These are phyloP conservation scores for Cystoderma amianthinum DNA, from an alignment of 768 basidiomycete genomes.

Conservation along the genomic window DNA sequence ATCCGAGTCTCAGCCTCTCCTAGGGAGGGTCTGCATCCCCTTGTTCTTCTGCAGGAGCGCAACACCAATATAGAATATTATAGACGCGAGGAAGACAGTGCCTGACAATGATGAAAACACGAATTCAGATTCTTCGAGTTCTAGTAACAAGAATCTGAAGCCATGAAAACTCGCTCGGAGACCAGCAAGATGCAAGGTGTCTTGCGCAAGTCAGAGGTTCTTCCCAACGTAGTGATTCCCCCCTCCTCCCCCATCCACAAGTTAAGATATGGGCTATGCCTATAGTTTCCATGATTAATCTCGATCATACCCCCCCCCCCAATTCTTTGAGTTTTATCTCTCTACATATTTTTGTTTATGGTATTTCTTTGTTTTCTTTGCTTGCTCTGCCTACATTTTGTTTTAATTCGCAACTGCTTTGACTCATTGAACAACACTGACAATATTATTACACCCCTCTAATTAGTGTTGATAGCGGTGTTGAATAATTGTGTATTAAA, in stretches of 20 bases:
- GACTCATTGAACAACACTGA: no score
- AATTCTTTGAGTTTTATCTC: no score
- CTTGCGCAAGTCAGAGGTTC: constrained; percentile 45
- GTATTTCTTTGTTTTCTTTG: constrained; percentile 4
- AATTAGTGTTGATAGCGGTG: no score
- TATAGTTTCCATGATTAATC: constrained; percentile 40
- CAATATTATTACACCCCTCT: no score
- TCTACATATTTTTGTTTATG: constrained; percentile 7
- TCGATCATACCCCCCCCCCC: no score
- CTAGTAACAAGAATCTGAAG: constrained; percentile 44
- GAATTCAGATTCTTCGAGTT: constrained; percentile 20
- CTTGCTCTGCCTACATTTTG: constrained; percentile 14
- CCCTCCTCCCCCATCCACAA: constrained; percentile 53
- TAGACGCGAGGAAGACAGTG: constrained; percentile 18
- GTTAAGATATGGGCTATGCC: constrained; percentile 33
- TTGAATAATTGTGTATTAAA: no score
- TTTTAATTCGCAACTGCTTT: no score
- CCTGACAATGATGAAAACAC: constrained; percentile 29
- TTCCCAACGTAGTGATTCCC: constrained; percentile 56
- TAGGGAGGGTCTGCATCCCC: constrained; percentile 46
- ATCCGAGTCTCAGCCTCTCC: constrained; percentile 26
- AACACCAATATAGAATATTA: no score
- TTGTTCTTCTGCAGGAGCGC: constrained; percentile 59
- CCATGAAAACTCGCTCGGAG: constrained; percentile 56
- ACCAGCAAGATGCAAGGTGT: constrained; percentile 54